phyloP scores from a whole-genome alignment of 192 early-diverging fungal genomes.

The Coemansia sp. region DNA sequence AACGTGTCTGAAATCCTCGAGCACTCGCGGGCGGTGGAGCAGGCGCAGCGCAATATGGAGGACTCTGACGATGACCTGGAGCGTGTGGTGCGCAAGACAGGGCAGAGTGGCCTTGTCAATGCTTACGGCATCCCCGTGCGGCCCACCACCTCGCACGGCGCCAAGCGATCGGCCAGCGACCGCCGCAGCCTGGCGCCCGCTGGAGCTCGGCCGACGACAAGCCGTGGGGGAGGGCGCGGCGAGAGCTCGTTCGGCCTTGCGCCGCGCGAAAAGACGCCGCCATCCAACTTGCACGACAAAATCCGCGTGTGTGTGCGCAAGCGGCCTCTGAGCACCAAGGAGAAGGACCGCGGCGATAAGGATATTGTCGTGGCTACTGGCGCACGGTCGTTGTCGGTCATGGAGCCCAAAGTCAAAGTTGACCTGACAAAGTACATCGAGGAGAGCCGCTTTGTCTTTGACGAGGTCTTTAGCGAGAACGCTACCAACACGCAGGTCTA shows the following conservation, averaged over 20 bases:
- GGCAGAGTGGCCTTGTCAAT: conserved; percentile 44
- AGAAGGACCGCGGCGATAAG: conserved; percentile 77
- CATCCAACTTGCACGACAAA: conserved; percentile 64
- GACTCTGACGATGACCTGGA: conserved; percentile 50
- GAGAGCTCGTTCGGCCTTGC: conserved; percentile 21
- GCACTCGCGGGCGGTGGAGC: conserved; percentile 26
- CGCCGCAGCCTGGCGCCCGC: conserved; percentile 41
- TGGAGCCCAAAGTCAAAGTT: conserved; percentile 97
- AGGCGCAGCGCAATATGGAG: conserved; percentile 26
- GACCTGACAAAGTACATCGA: conserved; percentile 97
- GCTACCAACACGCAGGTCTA: conserved; percentile 87
- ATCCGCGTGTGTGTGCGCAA: conserved; percentile 98
- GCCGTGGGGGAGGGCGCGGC: conserved; percentile 20
- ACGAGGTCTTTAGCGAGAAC: conserved; percentile 93
- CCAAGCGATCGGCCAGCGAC: conserved; percentile 30
- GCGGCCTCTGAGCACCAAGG: conserved; percentile 89
- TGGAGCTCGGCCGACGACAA: conserved; percentile 23
- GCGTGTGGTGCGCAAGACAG: conserved; percentile 47
- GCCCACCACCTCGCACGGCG: conserved; percentile 30
- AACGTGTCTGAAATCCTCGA: conserved; percentile 45
- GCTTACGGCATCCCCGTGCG: conserved; percentile 45
- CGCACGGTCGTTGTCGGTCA: conserved; percentile 75
- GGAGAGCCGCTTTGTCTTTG: conserved; percentile 92
- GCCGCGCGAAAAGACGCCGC: conserved; percentile 17
- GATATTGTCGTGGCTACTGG: conserved; percentile 79